Conservation (phyloP, 371 early-diverging fungal genomes). For the Choanephora cucurbitarum region DNA sequence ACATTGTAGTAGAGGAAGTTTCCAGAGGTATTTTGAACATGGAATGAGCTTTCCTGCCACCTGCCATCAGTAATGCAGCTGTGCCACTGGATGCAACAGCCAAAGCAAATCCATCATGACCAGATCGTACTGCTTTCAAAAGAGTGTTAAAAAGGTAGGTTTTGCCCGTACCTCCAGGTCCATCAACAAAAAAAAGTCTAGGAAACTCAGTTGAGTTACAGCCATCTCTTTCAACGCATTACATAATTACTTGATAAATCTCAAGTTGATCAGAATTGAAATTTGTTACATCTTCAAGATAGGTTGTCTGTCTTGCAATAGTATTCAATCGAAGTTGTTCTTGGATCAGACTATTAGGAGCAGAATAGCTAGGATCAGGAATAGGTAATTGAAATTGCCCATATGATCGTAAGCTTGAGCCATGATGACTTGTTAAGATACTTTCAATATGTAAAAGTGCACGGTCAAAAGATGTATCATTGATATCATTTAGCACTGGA, state of each 20-base stretch:
- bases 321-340: too few species aligned
- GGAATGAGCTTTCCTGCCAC: constrained; percentile 24
- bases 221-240: not conserved
- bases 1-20: constrained; percentile 9
- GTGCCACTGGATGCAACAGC: constrained; percentile 27
- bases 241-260: not conserved
- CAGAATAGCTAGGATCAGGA: too few species aligned
- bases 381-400: too few species aligned
- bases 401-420: too few species aligned
- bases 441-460: too few species aligned
- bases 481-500: not conserved
- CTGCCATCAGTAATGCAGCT: constrained; percentile 25
- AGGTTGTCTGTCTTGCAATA: too few species aligned
- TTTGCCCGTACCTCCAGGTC: constrained; percentile 17
- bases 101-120: not conserved
- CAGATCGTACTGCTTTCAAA: not conserved
- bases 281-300: too few species aligned
- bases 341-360: too few species aligned
- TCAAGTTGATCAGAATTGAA: not conserved
- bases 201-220: not conserved
- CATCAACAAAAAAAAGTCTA: constrained; percentile 18
- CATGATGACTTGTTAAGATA: too few species aligned
- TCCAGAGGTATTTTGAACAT: constrained; percentile 20
- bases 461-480: too few species aligned
- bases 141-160: constrained; percentile 2